Conservation (phyloP, 2,329 filamentous ascomycete genomes). For the Apiospora malaysiana region DNA sequence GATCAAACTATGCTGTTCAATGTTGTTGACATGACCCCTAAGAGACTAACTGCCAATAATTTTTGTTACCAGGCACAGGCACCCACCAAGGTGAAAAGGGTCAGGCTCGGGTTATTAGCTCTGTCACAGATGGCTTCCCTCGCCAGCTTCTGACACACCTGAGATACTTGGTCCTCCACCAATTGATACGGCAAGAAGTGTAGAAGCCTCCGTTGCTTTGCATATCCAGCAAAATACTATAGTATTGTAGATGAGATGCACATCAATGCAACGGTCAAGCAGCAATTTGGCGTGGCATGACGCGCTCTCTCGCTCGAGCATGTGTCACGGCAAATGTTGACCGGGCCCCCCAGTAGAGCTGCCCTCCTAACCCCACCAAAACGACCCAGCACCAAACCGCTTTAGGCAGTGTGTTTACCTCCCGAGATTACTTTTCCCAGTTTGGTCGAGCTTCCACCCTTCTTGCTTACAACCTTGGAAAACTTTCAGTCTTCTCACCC, state of each 20-base stretch:
- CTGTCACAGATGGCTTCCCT: too few species aligned
- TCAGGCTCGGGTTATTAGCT: neutral
- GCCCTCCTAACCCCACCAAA: conserved; percentile 17
- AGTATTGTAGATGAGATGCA: too few species aligned
- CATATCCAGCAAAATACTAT: too few species aligned
- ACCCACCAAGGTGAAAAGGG: neutral
- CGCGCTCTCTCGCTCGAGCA: conserved; percentile 1
- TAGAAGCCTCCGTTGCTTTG: too few species aligned
- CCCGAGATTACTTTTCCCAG: neutral
- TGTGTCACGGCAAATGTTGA: conserved; percentile 15
- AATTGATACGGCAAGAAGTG: too few species aligned
- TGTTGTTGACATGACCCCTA: neutral
- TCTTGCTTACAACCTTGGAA: conserved; percentile 8
- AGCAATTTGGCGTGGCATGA: neutral
- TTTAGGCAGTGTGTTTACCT: conserved; percentile 28
- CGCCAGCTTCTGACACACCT: too few species aligned
- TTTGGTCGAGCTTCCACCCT: neutral
- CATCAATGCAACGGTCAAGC: neutral
- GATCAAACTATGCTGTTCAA: neutral
- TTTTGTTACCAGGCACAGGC: neutral
- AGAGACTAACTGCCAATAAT: neutral
- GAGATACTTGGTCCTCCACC: too few species aligned
- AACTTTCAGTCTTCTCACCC: conserved; percentile 13
- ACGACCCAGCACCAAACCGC: conserved; percentile 17
- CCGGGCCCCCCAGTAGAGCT: neutral